phyloP scores from a whole-genome alignment of 441 rosid genomes.

The Aleurites moluccanus region DNA sequence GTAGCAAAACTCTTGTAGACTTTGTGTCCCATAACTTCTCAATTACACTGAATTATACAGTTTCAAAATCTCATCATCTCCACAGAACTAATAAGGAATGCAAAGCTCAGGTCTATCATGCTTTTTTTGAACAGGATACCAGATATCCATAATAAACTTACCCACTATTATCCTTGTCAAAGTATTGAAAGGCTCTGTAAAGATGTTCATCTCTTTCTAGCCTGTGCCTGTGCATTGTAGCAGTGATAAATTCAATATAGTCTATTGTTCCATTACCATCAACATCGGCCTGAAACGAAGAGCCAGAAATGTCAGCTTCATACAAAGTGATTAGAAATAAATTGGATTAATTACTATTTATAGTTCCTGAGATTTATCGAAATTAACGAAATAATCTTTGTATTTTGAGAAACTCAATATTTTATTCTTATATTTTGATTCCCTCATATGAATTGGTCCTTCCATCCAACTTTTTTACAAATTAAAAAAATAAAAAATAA shows the following conservation, averaged over 20 bases:
- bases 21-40: background rate
- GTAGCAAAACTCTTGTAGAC: too few relatives aligned
- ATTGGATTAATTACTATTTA: too few relatives aligned
- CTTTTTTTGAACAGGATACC: too few relatives aligned
- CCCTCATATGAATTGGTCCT: too few relatives aligned
- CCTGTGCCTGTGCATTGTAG: conserved; percentile 80
- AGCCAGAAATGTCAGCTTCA: background rate
- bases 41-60: background rate
- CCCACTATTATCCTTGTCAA: conserved; percentile 79
- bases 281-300: conserved; percentile 61
- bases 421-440: too few relatives aligned
- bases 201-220: conserved; percentile 73
- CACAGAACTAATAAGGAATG: background rate
- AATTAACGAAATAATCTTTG: too few relatives aligned
- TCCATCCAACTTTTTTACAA: too few relatives aligned
- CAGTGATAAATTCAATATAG: conserved; percentile 71
- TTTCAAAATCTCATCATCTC: background rate
- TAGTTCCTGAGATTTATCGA: too few relatives aligned
- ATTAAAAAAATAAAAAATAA: too few relatives aligned
- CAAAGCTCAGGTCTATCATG: background rate
- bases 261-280: conserved; percentile 76
- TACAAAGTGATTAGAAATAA: background rate
- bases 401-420: too few relatives aligned
- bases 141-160: conserved; percentile 24
- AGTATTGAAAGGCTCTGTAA: conserved; percentile 71